Base-by-base conservation (phyloP, 495 filamentous ascomycete genomes). In the Massariosphaeria phaeospora region DNA sequence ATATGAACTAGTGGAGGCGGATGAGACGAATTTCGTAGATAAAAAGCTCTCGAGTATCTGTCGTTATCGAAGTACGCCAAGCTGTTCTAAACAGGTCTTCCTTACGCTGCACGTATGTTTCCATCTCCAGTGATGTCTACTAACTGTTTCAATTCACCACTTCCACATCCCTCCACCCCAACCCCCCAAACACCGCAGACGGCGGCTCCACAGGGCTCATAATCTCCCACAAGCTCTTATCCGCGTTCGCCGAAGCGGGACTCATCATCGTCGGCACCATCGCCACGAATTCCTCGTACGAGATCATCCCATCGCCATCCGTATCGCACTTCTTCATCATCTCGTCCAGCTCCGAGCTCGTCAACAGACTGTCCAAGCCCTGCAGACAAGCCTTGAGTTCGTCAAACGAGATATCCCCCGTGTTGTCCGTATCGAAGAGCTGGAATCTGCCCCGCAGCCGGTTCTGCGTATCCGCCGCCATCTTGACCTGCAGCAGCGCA, bases 281-380 rank as follows among this genome's bases (percentile, higher is more conserved):
- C 20, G 40, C 7, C 40, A 55, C 42, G 17, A 55, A 55, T 42
- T 55, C 51, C 51, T 55, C 51, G 20, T 46, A 46, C 1, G 51
- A 55, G 17, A 55, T 47, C 18, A 38, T 24, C 21, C 51, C 51
- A 26, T 55, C 34, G 10, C 29, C 29, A 46, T 55, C 25, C 2
- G 31, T 38, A 36, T 55, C 51, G 26, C 51, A 55, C 21, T 17
- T 47, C 30, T 46, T 46, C 51, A 55, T 46, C 51, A 55, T 55
- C 40, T 55, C 51, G 5, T 31, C 30, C 4, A 55, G 20, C 31
- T 55, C 51, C 3, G 30, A 24, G 24, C 41, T 47, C 26, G 51
- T 55, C 9, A 55, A 15, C 41, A 55, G 21, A 17, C 33, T 29
- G 33, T 55, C 51, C 13, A 55, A 36, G 10, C 41, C 42, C 24